A percentile compares a stretch with the other conserved stretches of the same genome.
Conservation (phyloP, 2,329 filamentous ascomycete genomes). For the Cladophialophora bantiana region DNA sequence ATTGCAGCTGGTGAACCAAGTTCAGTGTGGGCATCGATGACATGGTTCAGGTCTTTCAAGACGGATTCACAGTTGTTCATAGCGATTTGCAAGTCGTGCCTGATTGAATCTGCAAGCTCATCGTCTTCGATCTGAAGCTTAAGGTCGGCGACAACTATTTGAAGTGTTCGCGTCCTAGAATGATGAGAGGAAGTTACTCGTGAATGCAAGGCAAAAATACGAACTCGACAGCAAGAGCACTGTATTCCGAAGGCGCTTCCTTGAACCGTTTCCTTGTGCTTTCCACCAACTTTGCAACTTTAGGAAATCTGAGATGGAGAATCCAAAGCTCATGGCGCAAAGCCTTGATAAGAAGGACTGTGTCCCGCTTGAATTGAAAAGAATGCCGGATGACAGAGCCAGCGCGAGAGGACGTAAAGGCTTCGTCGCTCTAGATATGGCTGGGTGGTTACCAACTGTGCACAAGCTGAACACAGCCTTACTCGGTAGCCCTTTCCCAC, state of each 20-base stretch:
- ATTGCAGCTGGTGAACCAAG: neutral
- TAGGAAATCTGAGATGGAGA: conserved; percentile 25
- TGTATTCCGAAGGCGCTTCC: conserved; percentile 22
- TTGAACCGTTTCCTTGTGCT: conserved; percentile 20
- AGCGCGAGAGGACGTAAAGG: too few relatives aligned
- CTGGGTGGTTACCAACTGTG: too few relatives aligned
- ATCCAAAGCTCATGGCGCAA: conserved; percentile 30
- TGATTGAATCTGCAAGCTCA: conserved; percentile 9
- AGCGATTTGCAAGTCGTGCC: conserved; percentile 9
- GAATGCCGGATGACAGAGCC: neutral
- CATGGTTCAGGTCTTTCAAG: conserved; percentile 18
- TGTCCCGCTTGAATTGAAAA: neutral
- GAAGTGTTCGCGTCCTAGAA: conserved; percentile 16
- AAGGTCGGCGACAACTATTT: conserved; percentile 22
- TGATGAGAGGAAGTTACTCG: neutral
- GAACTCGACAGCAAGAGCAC: conserved; percentile 19
- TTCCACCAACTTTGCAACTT: conserved; percentile 15
- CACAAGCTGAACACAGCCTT: neutral
- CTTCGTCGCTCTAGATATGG: too few relatives aligned
- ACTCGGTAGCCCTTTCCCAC: neutral
- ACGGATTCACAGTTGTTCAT: conserved; percentile 14
- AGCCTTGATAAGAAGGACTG: neutral
- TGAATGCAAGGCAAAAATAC: neutral
- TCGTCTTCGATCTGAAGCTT: conserved; percentile 22
- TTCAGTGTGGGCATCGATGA: conserved; percentile 21